Evolutionary conservation across 345 rosid genomes (phyloP).

Genomic region (Citropsis articulata): DNA sequence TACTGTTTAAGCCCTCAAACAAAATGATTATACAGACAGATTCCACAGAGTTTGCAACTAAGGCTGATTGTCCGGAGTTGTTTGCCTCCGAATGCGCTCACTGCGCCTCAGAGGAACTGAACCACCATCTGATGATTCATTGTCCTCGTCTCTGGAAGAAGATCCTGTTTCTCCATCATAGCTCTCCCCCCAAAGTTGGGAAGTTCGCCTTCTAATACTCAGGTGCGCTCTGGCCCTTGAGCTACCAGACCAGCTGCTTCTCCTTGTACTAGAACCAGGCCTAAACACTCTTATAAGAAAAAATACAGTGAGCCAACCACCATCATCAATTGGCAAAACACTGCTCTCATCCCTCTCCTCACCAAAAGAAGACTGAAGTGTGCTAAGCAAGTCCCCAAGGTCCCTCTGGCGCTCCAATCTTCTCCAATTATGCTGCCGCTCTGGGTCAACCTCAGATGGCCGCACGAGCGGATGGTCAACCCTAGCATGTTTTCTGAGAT

Average conservation of each 20-base stretch:
- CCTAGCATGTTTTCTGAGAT: conserved; percentile 94
- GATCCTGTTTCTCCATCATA: conserved; percentile 66
- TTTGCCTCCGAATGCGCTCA: conserved; percentile 33
- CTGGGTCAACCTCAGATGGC: conserved; percentile 90
- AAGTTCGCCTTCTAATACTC: conserved; percentile 63
- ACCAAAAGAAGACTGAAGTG: conserved; percentile 80
- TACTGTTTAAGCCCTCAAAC: conserved; percentile 19
- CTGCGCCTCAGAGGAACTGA: conserved; percentile 43
- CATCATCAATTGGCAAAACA: conserved; percentile 56
- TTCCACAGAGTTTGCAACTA: conserved; percentile 19
- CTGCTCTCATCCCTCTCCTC: conserved; percentile 67
- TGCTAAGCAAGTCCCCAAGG: conserved; percentile 88
- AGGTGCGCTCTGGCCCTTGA: conserved; percentile 68
- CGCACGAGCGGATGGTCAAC: conserved; percentile 75
- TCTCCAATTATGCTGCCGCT: conserved; percentile 90
- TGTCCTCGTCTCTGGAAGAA: conserved; percentile 67
- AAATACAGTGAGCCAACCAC: conserved; percentile 82
- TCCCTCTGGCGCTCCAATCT: conserved; percentile 95
- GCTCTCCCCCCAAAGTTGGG: conserved; percentile 84
- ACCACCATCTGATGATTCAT: conserved; percentile 57
- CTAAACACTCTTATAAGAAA: conserved; percentile 81
- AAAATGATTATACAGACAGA: conserved; percentile 7
- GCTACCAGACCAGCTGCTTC: conserved; percentile 74
- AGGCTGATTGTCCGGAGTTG: conserved; percentile 45
- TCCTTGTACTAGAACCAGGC: conserved; percentile 69